Base-by-base conservation (phyloP, 2,329 filamentous ascomycete genomes). In the Colletotrichum salicis region DNA sequence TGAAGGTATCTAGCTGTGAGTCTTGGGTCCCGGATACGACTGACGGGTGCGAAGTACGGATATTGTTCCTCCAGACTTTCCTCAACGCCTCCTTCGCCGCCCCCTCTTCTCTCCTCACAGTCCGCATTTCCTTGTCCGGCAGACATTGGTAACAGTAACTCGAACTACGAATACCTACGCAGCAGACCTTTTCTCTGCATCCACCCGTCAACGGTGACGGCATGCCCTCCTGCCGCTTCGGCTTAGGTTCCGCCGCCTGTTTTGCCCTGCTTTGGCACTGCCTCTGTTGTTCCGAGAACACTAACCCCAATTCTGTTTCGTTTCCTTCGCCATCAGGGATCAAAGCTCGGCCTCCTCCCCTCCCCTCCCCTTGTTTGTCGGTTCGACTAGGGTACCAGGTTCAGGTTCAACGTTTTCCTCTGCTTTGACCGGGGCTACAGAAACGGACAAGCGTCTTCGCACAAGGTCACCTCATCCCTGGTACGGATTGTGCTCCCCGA, bases 281-380 rank as follows among this genome's bases (percentile, higher is more conserved):
- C 52, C 29, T 56, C 69, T 63, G 19, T 35, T 27, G 61, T 58
- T 60, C 52, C 52, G 35, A 48, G 19, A 13, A 35, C 59, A 27
- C 59, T 69, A 69, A 48, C 12, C 65, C 64, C 13, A 63, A 68
- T n/a, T 68, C 24, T 22, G 58, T 68, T 71, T 71, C 41, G 64
- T 71, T 71, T 68, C 59, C 58, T n/a, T 54, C 52, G 11, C 33
- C 19, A 31, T 58, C 64, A 68, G 58, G 67, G 68, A 67, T 70
- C 29, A 41, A 35, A 62, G 63, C 68, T 67, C 68, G 51, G 57
- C 37, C 37, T 22, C 15, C 24, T 45, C 48, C 22, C 15, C 57
- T 56, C 63, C 51, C 61, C 27, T 24, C 48, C 56, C 68, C 37
- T 41, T 41, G 37, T 41, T 41, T 58, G 41, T 64, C 65, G 11